A percentile compares a stretch with the other conserved stretches of the same genome.
These are phyloP conservation scores for Castanopsis chinensis DNA, from an alignment of 306 rosid genomes.

Conservation along the genomic window DNA sequence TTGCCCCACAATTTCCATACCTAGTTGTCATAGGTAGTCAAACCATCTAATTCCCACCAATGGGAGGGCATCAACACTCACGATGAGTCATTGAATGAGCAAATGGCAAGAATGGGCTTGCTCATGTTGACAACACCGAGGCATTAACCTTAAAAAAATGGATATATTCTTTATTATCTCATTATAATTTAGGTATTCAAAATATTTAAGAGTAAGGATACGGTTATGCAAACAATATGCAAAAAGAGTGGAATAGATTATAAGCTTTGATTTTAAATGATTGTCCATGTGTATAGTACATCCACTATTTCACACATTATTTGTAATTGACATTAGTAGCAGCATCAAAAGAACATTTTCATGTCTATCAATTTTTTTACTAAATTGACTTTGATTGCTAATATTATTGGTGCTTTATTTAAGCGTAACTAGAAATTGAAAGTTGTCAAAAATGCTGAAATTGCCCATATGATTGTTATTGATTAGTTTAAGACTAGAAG, in stretches of 20 bases:
- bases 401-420: background rate
- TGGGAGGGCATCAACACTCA: no score
- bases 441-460: background rate
- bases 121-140: no score
- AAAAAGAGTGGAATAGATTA: background rate
- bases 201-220: background rate
- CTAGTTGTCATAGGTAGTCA: no score
- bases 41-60: no score
- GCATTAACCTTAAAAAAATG: background rate
- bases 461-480: background rate
- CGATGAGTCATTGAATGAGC: no score
- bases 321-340: background rate
- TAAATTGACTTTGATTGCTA: background rate
- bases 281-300: background rate
- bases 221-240: background rate
- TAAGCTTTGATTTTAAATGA: no score
- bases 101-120: background rate
- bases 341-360: background rate
- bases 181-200: background rate
- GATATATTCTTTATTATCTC: no score
- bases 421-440: no score
- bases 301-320: background rate
- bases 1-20: no score
- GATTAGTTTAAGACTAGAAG: background rate
- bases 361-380: background rate